Conservation (phyloP, 441 rosid species). For the Aleurites moluccanus region DNA sequence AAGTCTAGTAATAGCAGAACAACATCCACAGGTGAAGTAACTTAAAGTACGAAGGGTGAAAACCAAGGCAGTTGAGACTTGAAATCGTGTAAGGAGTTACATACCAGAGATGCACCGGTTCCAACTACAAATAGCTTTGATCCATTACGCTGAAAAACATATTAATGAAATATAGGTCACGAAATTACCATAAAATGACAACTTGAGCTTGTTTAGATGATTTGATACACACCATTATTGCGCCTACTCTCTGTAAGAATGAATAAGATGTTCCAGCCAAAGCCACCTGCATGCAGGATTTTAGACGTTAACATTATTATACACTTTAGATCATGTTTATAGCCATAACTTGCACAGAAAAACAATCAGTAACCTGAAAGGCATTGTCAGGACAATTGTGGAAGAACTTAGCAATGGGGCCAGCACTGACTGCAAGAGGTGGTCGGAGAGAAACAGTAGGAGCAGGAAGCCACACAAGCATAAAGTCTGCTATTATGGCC, state of each 20-base stretch:
- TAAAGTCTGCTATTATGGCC: conserved; percentile 97
- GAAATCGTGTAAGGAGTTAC: conserved; percentile 17
- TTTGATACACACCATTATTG: conserved; percentile 46
- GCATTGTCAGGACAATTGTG: conserved; percentile 88
- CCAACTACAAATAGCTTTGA: conserved; percentile 69
- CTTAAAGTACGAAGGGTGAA: background rate
- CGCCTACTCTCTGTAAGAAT: conserved; percentile 57
- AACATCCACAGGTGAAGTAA: background rate
- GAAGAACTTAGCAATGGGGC: conserved; percentile 78
- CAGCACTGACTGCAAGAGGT: conserved; percentile 65
- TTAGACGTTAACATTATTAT: conserved; percentile 9
- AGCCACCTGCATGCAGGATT: conserved; percentile 52
- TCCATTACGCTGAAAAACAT: conserved; percentile 59
- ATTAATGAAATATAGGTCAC: conserved; percentile 18
- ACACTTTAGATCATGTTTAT: background rate
- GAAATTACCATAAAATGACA: background rate
- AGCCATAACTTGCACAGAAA: conserved; percentile 4
- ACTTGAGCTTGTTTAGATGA: conserved; percentile 7
- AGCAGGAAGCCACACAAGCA: conserved; percentile 98
- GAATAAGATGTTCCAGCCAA: conserved; percentile 65
- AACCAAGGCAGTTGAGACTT: background rate
- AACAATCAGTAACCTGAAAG: conserved; percentile 61
- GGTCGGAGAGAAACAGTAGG: conserved; percentile 86
- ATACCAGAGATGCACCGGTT: conserved; percentile 65
- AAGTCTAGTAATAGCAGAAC: background rate